A percentile compares a stretch with the other conserved stretches of the same genome.
Evolutionary conservation across 73 alveolate genomes (phyloP).

Genomic region (Paramecium bursaria): DNA sequence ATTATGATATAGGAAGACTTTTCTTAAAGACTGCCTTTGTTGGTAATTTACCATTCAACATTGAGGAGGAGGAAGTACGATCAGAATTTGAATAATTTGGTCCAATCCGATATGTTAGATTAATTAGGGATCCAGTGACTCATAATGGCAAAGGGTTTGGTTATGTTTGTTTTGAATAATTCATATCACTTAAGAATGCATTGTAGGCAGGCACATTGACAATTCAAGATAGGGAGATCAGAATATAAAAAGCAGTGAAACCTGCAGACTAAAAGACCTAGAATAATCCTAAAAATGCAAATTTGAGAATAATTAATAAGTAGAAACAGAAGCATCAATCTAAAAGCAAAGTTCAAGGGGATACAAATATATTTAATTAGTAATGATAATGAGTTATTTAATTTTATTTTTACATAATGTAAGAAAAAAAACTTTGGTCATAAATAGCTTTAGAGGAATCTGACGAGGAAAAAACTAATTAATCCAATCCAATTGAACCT

Average conservation of each 20-base stretch:
- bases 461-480: too few species aligned
- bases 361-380: too few species aligned
- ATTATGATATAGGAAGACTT: slow-evolving; percentile 43
- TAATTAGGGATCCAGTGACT: slow-evolving; percentile 79
- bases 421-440: too few species aligned
- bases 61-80: slow-evolving; percentile 85
- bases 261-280: slow-evolving; percentile 21
- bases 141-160: slow-evolving; percentile 86
- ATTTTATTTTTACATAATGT: too few species aligned
- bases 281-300: slow-evolving; percentile 55
- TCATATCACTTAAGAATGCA: slow-evolving; percentile 72
- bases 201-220: slow-evolving; percentile 48
- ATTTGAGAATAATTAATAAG: background rate
- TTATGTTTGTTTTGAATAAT: slow-evolving; percentile 72
- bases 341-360: too few species aligned
- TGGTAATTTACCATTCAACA: slow-evolving; percentile 82
- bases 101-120: slow-evolving; percentile 77
- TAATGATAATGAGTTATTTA: too few species aligned
- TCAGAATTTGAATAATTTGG: slow-evolving; percentile 76
- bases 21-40: slow-evolving; percentile 75
- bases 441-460: too few species aligned
- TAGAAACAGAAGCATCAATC: too few species aligned
- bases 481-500: too few species aligned
- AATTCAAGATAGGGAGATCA: slow-evolving; percentile 75
- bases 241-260: slow-evolving; percentile 78